Evolutionary conservation across 176 grass and related monocot genomes (phyloP), one percentile per base, ranked within the genome.

Genomic region (Eremochloa ophiuroides): DNA sequence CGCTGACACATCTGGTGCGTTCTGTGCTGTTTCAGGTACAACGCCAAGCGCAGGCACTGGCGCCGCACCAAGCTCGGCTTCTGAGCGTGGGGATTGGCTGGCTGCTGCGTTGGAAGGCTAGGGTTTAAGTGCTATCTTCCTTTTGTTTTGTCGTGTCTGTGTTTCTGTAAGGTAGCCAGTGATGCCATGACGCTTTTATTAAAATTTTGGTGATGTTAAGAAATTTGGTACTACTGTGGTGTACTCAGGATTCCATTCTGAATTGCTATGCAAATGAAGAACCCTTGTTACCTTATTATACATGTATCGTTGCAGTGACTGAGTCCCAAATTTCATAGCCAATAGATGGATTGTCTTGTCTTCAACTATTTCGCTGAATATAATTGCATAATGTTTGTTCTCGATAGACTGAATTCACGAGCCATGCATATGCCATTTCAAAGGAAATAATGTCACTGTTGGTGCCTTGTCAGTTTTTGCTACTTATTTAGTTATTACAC

Each of bases 21-120:
- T 4, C 31, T 35, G 42, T 80, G 37, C 2, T 37, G 8, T 71
- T 70, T n/a, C 74, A 97, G 94, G 94, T 97, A 97, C 85, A 94
- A 97, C 53, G 94, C 94, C 17, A 97, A 97, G 91, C 94, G 91
- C 82, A 97, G 94, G 94, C 94, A 97, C 67, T 97, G 94, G 91
- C 94, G 94, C 80, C 94, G 94, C 85, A 97, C 94, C 87, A 97
- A 97, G 91, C 87, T 97, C 26, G 94, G 94, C 31, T 97, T 97
- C 84, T 97, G 80, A 97, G 88, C 82, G 28, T 22, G 66, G 12
- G 35, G 71, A 62, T 12, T 25, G 25, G 15, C 9, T 27, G 6
- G 75, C 16, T 88, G 44, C 76, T 61, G 74, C 70, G 34, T 74
- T 41, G 64, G 50, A n/a, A 56, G 25, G 9, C 70, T 80, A 78